A percentile compares a stretch with the other conserved stretches of the same genome.
Evolutionary conservation across 2,329 filamentous ascomycete species (phyloP).

Genomic region (Aspergillus quadricinctus): DNA sequence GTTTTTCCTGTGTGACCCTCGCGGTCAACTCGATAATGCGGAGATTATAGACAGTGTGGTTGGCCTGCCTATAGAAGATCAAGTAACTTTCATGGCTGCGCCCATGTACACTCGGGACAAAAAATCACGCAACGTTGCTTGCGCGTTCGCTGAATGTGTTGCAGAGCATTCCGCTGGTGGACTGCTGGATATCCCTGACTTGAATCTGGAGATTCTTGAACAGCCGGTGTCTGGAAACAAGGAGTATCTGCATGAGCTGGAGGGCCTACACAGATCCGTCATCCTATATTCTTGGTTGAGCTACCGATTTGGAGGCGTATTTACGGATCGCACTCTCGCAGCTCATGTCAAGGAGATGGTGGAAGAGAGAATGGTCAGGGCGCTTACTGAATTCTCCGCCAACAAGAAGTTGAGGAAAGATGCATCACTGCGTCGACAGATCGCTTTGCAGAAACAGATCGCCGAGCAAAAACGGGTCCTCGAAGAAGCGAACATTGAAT

Average conservation of each 20-base stretch:
- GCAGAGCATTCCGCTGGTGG: slow-evolving; percentile 62
- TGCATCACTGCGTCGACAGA: slow-evolving; percentile 34
- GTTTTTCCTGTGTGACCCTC: slow-evolving; percentile 67
- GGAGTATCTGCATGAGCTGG: slow-evolving; percentile 64
- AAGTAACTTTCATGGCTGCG: slow-evolving; percentile 68
- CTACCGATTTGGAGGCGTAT: slow-evolving; percentile 79
- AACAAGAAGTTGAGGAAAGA: slow-evolving; percentile 39
- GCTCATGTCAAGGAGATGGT: slow-evolving; percentile 74
- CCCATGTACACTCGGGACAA: slow-evolving; percentile 58
- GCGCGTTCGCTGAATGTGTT: slow-evolving; percentile 65
- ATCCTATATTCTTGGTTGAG: slow-evolving; percentile 91
- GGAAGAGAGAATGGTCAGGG: slow-evolving; percentile 68
- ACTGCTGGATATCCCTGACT: slow-evolving; percentile 64
- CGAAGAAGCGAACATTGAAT: slow-evolving; percentile 16
- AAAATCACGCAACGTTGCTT: slow-evolving; percentile 45
- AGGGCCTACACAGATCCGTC: slow-evolving; percentile 74
- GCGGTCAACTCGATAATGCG: slow-evolving; percentile 61
- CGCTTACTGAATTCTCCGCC: slow-evolving; percentile 55
- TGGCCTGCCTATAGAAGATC: slow-evolving; percentile 65
- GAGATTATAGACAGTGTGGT: slow-evolving; percentile 69
- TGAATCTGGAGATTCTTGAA: slow-evolving; percentile 73
- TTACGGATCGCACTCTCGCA: slow-evolving; percentile 69
- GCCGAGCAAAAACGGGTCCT: slow-evolving; percentile 23
- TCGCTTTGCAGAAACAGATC: slow-evolving; percentile 34
- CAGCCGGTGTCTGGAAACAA: slow-evolving; percentile 40